A percentile compares a stretch with the other conserved stretches of the same genome.
These are phyloP conservation scores for Fusarium tuaranense DNA, from an alignment of 2,329 filamentous ascomycete genomes.

Conservation along the genomic window DNA sequence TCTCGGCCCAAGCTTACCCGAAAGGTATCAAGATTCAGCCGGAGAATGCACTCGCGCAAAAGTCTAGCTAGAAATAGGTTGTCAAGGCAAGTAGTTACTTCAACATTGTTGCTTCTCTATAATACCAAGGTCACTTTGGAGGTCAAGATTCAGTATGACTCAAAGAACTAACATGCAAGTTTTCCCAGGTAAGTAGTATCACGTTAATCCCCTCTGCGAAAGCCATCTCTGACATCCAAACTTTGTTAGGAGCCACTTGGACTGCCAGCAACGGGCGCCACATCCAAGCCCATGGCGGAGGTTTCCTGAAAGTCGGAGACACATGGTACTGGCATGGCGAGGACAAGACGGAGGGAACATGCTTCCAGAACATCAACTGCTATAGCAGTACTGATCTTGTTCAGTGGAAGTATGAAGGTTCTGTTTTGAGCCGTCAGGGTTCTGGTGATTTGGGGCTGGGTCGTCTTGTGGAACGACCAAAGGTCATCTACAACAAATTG, in stretches of 20 bases:
- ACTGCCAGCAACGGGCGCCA: background rate
- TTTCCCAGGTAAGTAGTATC: background rate
- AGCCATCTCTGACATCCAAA: background rate
- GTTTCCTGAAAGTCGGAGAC: background rate
- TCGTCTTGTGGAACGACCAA: constrained; percentile 74
- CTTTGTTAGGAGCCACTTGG: background rate
- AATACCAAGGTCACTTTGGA: background rate
- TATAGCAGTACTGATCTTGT: constrained; percentile 72
- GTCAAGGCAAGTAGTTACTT: background rate
- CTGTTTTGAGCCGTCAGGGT: constrained; percentile 63
- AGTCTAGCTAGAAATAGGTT: too few relatives aligned
- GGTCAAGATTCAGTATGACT: background rate
- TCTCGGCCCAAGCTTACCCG: background rate
- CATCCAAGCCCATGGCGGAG: background rate
- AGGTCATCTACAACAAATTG: constrained; percentile 74
- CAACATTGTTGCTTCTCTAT: background rate
- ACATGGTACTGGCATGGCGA: constrained; percentile 59
- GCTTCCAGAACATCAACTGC: constrained; percentile 74
- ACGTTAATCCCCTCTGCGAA: background rate
- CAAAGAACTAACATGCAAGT: background rate
- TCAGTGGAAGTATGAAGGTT: constrained; percentile 70
- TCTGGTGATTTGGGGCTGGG: constrained; percentile 68
- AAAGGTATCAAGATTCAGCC: background rate
- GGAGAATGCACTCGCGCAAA: too few relatives aligned
- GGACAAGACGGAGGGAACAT: constrained; percentile 70